Evolutionary conservation across 805 yeast genomes (phyloP).

Genomic region (Ogataea paraovalis): DNA sequence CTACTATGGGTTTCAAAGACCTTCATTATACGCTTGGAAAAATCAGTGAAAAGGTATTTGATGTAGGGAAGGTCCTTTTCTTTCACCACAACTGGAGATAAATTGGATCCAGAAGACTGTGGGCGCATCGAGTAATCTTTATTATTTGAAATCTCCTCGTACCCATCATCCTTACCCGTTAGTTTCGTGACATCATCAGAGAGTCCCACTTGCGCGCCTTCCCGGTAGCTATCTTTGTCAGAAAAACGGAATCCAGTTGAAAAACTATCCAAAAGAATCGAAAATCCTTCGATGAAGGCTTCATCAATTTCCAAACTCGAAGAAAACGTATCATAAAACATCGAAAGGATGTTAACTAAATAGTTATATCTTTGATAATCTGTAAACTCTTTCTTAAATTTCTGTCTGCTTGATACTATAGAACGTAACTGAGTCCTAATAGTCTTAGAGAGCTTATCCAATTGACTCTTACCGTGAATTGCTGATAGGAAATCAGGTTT

Average conservation of each 20-base stretch:
- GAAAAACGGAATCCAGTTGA: conserved; percentile 14
- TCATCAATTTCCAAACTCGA: conserved; percentile 4
- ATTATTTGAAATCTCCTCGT: too few species aligned
- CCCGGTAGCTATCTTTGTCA: conserved; percentile 7
- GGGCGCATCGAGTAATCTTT: not conserved
- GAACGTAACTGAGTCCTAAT: not conserved
- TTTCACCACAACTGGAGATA: not conserved
- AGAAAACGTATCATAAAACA: conserved; percentile 5
- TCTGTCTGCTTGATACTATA: not conserved
- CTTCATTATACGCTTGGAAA: conserved; percentile 10
- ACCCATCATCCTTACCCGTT: not conserved
- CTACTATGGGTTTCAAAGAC: conserved; percentile 2
- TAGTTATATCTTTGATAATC: conserved; percentile 11
- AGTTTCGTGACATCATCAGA: not conserved
- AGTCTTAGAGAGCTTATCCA: not conserved
- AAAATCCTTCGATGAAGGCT: conserved; percentile 12
- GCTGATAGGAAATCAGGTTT: not conserved
- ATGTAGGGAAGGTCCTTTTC: conserved; percentile 1
- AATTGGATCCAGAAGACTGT: not conserved
- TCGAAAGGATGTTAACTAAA: conserved; percentile 11
- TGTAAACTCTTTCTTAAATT: not conserved
- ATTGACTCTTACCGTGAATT: not conserved
- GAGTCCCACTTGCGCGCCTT: not conserved
- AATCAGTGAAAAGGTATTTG: conserved; percentile 13
- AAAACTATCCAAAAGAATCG: conserved; percentile 15